A percentile compares a stretch with the other conserved stretches of the same genome.
phyloP scores from a whole-genome alignment of 805 yeast species.

The Nakazawaea anatomiae region DNA sequence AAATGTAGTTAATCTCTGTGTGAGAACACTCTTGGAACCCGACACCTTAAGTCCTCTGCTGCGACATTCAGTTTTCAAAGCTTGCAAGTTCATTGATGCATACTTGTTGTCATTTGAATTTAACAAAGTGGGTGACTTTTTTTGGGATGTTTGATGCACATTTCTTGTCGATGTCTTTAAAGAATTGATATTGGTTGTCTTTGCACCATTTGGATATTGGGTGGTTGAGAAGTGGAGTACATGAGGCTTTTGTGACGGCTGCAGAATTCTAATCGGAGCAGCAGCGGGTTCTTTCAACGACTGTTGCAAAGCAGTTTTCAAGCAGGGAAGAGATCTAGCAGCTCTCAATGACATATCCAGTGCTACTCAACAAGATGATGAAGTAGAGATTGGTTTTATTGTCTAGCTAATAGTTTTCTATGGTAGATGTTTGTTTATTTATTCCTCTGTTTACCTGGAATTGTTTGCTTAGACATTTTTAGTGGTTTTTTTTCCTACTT shows the following conservation, averaged over 20 bases:
- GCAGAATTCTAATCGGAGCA: slow-evolving; percentile 6
- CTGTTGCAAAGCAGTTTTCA: slow-evolving; percentile 23
- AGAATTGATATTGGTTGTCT: not conserved
- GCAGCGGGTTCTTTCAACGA: slow-evolving; percentile 11
- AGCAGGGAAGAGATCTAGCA: slow-evolving; percentile 26
- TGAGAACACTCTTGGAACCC: slow-evolving; percentile 57
- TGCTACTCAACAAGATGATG: too few relatives aligned
- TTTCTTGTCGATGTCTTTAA: slow-evolving; percentile 13
- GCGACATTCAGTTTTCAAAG: slow-evolving; percentile 54
- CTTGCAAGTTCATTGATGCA: slow-evolving; percentile 42
- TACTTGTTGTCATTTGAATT: slow-evolving; percentile 18
- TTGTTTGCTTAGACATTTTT: too few relatives aligned
- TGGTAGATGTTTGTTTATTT: not conserved
- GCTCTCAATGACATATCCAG: slow-evolving; percentile 21
- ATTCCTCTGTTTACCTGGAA: too few relatives aligned
- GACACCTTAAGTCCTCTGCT: slow-evolving; percentile 52
- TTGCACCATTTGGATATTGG: not conserved
- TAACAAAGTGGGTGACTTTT: slow-evolving; percentile 23
- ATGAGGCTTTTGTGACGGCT: not conserved
- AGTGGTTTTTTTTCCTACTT: not conserved
- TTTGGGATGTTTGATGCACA: slow-evolving; percentile 28
- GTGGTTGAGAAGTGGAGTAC: slow-evolving; percentile 6
- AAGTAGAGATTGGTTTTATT: too few relatives aligned
- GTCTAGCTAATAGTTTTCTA: too few relatives aligned
- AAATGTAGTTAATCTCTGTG: slow-evolving; percentile 26